Evolutionary conservation across 2,329 filamentous ascomycete species (phyloP), one percentile per base, ranked within the genome.

Genomic region (Aspergillus pseudoterreus): DNA sequence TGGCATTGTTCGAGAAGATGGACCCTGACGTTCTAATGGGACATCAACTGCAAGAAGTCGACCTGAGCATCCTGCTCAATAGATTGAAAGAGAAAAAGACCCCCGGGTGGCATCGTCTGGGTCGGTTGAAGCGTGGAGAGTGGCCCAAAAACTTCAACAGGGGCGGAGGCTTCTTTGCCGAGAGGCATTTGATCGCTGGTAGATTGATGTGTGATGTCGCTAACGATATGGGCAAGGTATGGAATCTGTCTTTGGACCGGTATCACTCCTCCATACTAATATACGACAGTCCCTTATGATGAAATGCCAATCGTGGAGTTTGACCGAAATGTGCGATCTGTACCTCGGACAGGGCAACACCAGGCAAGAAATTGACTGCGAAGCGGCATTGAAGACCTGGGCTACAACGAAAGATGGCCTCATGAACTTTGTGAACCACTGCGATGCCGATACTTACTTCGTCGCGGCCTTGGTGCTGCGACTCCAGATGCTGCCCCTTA

Each of bases 291-390:
- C 92, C 10, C 83, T 91, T 58, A 97, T 97, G 92, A 86, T 83
- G 63, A 96, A 95, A 74, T 99, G 94, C 70, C 92, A 96, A 71
- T 95, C 92, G 3, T 99, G 94, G 94, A 96, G 88, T 70, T 79
- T 99, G 70, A 95, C 92, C 2, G 94, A 99, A 71, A 99, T 99
- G 92, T 95, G 91, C 69, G 89, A 86, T 57, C 80, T 97, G 14
- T 95, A 96, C 59, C 84, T 99, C 4, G 81, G 84, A 30, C 83
- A 83, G 22, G 83, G 83, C 51, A 86, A 86, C 65, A 78, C 78
- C 39, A 87, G 94, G 39, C 83, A 86, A 50, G 94, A 99, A 35
- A 75, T 99, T 30, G 92, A 99, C 68, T 92, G 88, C 60, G 94
- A 97, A 60, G 84, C 78, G 47, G 91, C 90, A 3, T 76, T 99